Evolutionary conservation across 202 grass and related monocot species (phyloP), one percentile per base, ranked within the genome.

Genomic region (Schoenoplectus tabernaemontani): DNA sequence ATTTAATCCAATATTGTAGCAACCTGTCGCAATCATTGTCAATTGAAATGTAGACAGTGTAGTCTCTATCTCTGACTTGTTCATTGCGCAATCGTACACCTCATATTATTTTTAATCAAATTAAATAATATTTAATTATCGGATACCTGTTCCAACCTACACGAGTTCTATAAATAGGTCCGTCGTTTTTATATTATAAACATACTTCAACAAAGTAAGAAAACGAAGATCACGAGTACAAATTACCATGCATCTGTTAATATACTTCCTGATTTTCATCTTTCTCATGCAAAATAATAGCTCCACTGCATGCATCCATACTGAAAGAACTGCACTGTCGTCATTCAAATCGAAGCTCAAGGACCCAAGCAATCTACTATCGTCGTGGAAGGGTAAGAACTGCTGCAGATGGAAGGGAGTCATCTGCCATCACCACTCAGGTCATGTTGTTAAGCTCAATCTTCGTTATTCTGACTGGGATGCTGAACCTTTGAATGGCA

Each of bases 321-420:
- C 0, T 3, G 83, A 86, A 76, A 82, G 72, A 56, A 67, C 67
- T 0, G 86, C 77, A 8, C 73, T 89, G 13, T 57, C 82, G n/a
- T 7, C 6, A 4, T 82, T 88, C 70, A 86, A 83, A 78, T 48
- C 39, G 0, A 34, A 67, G 22, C 24, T 88, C 46, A 36, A 20
- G 30, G 81, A 88, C 7, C 84, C 89, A 0, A 5, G 0, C 9
- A 42, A 64, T 26, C 44, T 53, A 9, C 75, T 91, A 6, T 65
- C 76, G 3, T 82, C 89, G 1, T 91, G 89, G 89, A 53, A 36
- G 38, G 86, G 50, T 2, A 2, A 64, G 19, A 68, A 82, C 1
- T 91, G 84, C 56, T 88, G 86, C 56, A 62, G 0, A 0, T 91
- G 89, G 89, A 66, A 22, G 39, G 84, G 84, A 16, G 24, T 91